Evolutionary conservation across 768 basidiomycete genomes (phyloP), one percentile per base, ranked within the genome.

Genomic region (Calocybe cyanea): DNA sequence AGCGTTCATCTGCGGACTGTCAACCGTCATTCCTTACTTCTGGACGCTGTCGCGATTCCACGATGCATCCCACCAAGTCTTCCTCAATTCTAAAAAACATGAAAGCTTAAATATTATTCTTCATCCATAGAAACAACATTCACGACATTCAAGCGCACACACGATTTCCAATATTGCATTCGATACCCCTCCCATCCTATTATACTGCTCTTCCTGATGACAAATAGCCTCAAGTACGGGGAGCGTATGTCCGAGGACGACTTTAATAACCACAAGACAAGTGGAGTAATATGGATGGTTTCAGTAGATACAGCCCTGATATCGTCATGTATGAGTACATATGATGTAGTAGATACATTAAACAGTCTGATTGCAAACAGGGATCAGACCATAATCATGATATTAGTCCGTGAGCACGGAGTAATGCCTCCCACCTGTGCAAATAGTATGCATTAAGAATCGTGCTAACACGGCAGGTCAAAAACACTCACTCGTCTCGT

Each of bases 401-500:
- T 54, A 75, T 68, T 14, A 76, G 64, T 46, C 72, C 72, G 54
- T 78, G 68, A 39, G 67, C 63, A 53, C 71, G 68, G 41, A 89
- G 71, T 28, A 28, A 28, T 6, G 11, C 11, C 11, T 11, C 25
- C 25, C 25, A 28, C 11, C 25, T 28, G 25, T 6, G 5, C 11
- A 11, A 28, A 28, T 28, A 11, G 6, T 11, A 11, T 28, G 25
- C 5, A 11, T 6, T 28, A 28, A 28, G 25, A 6, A n/a, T n/a
- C n/a, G n/a, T 28, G 25, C 11, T 28, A 36, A 14, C 38, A 43
- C 30, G 17, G n/a, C 47, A 28, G 42, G n/a, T 37, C 24, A 46
- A 32, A 41, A 14, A 24, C 24, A 73, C 85, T 56, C 60, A 93
- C 88, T 92, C 86, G 63, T 90, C 85, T 48, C 80, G 78, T 62